These are phyloP conservation scores for Calycina herbarum DNA, from an alignment of 2,329 filamentous ascomycete species.

Conservation along the genomic window DNA sequence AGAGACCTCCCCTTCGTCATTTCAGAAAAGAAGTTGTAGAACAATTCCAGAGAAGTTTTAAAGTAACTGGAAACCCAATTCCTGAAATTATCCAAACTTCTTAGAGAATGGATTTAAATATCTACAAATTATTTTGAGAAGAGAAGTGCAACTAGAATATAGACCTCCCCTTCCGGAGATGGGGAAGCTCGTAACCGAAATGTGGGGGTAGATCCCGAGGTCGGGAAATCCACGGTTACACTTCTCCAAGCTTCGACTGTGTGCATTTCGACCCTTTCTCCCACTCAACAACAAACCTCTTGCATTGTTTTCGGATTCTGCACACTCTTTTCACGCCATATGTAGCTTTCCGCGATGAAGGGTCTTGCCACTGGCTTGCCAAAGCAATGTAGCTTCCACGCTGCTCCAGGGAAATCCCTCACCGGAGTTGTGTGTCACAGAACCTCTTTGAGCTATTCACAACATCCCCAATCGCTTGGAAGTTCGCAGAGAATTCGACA, in stretches of 20 bases:
- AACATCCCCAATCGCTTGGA: constrained; percentile 5
- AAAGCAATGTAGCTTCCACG: constrained; percentile 20
- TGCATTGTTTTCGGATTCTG: constrained; percentile 5
- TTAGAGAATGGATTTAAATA: not conserved
- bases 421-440: constrained; percentile 11
- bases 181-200: not conserved
- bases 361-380: constrained; percentile 27
- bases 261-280: not conserved
- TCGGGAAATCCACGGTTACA: constrained; percentile 1
- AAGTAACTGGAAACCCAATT: too few relatives aligned
- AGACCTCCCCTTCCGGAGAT: not conserved
- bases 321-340: constrained; percentile 6
- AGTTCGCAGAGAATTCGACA: constrained; percentile 24
- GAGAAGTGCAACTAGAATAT: not conserved
- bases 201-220: constrained; percentile 3
- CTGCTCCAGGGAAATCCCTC: constrained; percentile 14
- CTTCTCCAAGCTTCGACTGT: not conserved
- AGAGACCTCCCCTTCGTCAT: too few relatives aligned
- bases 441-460: constrained; percentile 5
- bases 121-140: not conserved
- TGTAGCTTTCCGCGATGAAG: constrained; percentile 30
- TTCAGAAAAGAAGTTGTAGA: too few relatives aligned
- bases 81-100: not conserved
- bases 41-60: too few relatives aligned
- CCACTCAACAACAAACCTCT: not conserved